A percentile compares a stretch with the other conserved stretches of the same genome.
Conservation (phyloP, 139 green algal genomes). For the Tetradesmus obliquus region DNA sequence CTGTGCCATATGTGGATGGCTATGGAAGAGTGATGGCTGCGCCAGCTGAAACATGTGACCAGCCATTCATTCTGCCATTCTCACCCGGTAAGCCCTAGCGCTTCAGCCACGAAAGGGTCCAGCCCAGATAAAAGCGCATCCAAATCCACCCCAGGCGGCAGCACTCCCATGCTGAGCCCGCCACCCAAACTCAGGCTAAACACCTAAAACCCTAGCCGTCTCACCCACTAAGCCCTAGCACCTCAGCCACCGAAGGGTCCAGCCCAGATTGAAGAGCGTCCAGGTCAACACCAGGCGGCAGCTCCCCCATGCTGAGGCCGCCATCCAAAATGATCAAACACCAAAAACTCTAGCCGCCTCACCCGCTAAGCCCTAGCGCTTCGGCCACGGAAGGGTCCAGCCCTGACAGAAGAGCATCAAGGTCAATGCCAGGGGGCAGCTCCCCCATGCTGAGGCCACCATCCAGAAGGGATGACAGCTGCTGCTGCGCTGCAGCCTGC, state of each 20-base stretch:
- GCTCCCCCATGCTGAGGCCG: background rate
- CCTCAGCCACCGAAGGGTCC: background rate
- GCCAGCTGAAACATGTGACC: too few relatives aligned
- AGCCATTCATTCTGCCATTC: background rate
- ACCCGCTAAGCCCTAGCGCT: background rate
- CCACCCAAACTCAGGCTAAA: background rate
- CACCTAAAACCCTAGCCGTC: background rate
- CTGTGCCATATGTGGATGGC: too few relatives aligned
- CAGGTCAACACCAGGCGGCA: slow-evolving; percentile 7
- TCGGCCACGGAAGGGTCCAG: slow-evolving; percentile 25
- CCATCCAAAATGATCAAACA: background rate
- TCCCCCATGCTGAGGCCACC: slow-evolving; percentile 72
- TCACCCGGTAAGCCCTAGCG: background rate
- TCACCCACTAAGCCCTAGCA: background rate
- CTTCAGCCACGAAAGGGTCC: background rate
- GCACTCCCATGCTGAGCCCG: background rate
- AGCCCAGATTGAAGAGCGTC: background rate
- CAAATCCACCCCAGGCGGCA: background rate
- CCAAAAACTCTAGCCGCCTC: background rate
- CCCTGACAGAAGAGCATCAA: slow-evolving; percentile 50
- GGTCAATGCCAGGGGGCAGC: slow-evolving; percentile 52
- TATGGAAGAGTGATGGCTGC: too few relatives aligned
- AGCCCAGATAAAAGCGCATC: background rate
- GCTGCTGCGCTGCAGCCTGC: background rate
- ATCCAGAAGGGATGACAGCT: slow-evolving; percentile 13